Base-by-base conservation (phyloP, 1,139 yeast genomes). In the Debaryomycetaceae sp. region DNA sequence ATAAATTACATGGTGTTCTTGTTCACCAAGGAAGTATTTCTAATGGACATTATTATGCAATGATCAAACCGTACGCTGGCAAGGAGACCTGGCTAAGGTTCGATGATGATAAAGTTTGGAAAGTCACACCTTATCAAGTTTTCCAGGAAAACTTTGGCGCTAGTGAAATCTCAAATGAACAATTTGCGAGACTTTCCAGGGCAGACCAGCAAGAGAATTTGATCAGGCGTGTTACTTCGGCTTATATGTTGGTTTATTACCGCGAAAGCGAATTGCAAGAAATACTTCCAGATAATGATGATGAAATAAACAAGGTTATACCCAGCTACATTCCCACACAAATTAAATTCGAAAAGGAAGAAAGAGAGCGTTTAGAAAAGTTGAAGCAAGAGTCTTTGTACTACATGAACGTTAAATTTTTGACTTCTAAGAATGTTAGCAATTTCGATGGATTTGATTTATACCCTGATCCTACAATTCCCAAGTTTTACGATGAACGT, bases 11-110 rank as follows among this genome's bases (percentile, higher is more conserved):
- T 58, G 97, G 96, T 7, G 98, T 94, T 2, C 70, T 92, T 43
- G 98, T 92, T 5, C 99, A 92, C 58, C 86, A 91, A 39, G 99
- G 99, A 45, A 95, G 91, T 55, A 83, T 92, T 40, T 87, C 95
- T 17, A 87, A 92, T 39, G 99, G 99, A 17, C 99, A 92, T 58
- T 92, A 92, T 60, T 92, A 92, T 58, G 94, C 98, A 0, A 76
- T 92, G 79, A 82, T 94, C 41, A 89, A 84, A 58, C 98, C 98
- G 2, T 74, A 75, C 30, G 69, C 78, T 1, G 39, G 52, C 7
- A 76, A 77, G 33, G 80, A 82, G 41, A 68, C 79, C 17, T 94
- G 98, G 99, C 83, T 78, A 58, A 76, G 92, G 55, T 92, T 91
- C 67, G 98, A 92, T 59, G 99, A 92, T 59, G 98, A 92, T 54